A percentile compares a stretch with the other conserved stretches of the same genome.
These are phyloP conservation scores for Xylariaceae sp. DNA, from an alignment of 2,329 filamentous ascomycete genomes.

Conservation along the genomic window DNA sequence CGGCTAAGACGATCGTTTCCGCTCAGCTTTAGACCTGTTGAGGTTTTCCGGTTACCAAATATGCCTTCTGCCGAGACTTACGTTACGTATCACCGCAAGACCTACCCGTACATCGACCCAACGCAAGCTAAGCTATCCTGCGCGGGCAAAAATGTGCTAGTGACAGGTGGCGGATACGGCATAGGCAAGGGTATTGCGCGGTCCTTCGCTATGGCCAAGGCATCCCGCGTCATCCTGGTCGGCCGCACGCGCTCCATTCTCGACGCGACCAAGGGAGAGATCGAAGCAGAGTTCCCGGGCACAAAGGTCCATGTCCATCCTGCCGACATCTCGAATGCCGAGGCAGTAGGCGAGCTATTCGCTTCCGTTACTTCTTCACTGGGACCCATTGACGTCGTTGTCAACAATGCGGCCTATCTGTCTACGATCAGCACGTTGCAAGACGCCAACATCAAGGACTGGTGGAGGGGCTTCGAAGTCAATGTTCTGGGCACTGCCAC, in stretches of 20 bases:
- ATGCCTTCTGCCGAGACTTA: constrained; percentile 2
- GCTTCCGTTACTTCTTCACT: neutral
- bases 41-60: neutral
- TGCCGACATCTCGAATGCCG: neutral
- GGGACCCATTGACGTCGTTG: neutral
- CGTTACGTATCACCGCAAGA: neutral
- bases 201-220: neutral
- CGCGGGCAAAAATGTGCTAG: neutral
- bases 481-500: neutral
- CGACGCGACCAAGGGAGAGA: neutral
- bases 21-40: neutral
- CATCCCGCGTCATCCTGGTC: neutral
- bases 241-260: neutral
- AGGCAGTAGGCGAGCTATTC: neutral
- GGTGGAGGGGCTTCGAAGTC: neutral
- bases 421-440: neutral
- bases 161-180: constrained; percentile 1
- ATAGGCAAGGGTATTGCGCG: neutral
- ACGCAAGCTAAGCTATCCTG: neutral
- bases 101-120: neutral
- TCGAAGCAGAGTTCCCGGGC: neutral
- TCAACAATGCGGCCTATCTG: constrained; percentile 1
- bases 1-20: neutral
- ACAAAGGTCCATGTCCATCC: neutral
- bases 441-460: neutral